phyloP scores from a whole-genome alignment of 371 early-diverging fungal species.

The Mucor sp. region DNA sequence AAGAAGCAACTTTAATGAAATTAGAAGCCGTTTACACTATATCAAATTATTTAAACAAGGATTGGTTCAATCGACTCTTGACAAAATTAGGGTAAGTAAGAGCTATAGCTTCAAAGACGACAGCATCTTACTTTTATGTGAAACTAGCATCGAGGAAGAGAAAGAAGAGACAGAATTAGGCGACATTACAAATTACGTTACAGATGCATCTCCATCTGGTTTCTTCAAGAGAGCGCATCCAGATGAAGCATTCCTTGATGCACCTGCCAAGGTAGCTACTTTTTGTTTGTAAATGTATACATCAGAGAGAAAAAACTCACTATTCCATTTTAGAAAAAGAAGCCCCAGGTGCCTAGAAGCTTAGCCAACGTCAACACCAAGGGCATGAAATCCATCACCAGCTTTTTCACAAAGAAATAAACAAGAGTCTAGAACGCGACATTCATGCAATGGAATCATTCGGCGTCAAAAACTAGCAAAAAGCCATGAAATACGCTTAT shows the following conservation, averaged over 20 bases:
- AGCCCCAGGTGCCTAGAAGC: constrained; percentile 21
- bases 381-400: constrained; percentile 29
- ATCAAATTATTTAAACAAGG: constrained; percentile 21
- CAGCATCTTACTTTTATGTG: neutral
- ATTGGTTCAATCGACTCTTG: constrained; percentile 25
- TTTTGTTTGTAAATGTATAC: neutral
- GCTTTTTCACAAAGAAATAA: constrained; percentile 23
- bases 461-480: neutral
- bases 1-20: constrained; percentile 5
- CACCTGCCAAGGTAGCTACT: constrained; percentile 20
- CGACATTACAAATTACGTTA: constrained; percentile 20
- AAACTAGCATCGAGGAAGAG: constrained; percentile 3
- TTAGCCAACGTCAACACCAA: constrained; percentile 28
- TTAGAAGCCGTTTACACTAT: constrained; percentile 27
- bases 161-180: constrained; percentile 14
- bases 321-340: constrained; percentile 15
- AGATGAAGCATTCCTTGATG: constrained; percentile 8
- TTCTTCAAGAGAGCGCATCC: constrained; percentile 21
- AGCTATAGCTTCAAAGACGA: neutral
- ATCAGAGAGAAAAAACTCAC: neutral
- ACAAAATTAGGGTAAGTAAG: constrained; percentile 15
- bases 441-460: neutral
- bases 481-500: neutral
- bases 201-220: constrained; percentile 14
- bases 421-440: neutral